Conservation (phyloP, 345 rosid species). For the Aquilaria malaccensis region DNA sequence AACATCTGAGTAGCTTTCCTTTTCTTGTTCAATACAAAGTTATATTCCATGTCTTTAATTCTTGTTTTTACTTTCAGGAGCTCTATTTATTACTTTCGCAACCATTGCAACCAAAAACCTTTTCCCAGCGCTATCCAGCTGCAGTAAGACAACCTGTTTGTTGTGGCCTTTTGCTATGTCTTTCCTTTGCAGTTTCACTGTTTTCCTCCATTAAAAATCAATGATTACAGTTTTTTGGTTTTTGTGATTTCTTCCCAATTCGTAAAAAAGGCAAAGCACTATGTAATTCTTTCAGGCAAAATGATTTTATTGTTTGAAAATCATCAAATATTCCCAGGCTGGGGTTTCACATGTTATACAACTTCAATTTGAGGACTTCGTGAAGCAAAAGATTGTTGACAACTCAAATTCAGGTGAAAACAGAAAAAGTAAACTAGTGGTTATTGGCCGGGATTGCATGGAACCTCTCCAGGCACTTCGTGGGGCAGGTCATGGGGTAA, state of each 20-base stretch:
- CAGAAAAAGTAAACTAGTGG: slow-evolving; percentile 54
- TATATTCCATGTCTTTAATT: background rate
- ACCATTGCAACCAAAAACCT: slow-evolving; percentile 76
- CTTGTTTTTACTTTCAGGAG: slow-evolving; percentile 40
- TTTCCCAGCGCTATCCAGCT: slow-evolving; percentile 83
- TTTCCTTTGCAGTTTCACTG: background rate
- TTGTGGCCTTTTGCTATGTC: background rate
- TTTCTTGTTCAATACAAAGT: background rate
- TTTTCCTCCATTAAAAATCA: background rate
- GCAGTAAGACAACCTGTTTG: slow-evolving; percentile 47
- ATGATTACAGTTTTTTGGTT: no score
- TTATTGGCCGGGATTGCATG: slow-evolving; percentile 75
- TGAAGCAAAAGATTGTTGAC: slow-evolving; percentile 32
- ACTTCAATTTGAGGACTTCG: slow-evolving; percentile 63
- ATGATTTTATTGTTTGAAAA: no score
- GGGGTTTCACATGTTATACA: slow-evolving; percentile 72
- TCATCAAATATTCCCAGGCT: slow-evolving; percentile 31
- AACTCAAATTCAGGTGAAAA: slow-evolving; percentile 25
- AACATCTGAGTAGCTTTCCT: background rate
- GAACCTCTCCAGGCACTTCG: slow-evolving; percentile 98
- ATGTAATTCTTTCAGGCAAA: no score
- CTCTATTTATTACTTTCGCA: slow-evolving; percentile 54
- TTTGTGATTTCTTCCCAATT: no score
- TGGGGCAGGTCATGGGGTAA: slow-evolving; percentile 62
- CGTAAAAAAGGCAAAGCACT: no score